Conservation (phyloP, 2,329 filamentous ascomycete genomes). For the Ambrosiella beaveri region DNA sequence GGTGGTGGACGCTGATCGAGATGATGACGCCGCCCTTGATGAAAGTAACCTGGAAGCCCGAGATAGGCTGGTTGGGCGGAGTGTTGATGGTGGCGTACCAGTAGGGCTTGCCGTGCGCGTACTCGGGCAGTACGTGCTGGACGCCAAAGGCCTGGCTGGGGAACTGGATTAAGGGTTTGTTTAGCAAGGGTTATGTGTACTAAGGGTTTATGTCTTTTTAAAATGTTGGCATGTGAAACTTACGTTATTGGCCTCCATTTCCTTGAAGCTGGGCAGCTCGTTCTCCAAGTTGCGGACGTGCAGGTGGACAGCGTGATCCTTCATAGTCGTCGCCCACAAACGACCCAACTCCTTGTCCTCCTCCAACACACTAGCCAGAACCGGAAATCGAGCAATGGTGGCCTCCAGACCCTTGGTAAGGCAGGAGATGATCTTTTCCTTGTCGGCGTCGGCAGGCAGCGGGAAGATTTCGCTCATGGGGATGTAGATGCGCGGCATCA, state of each 20-base stretch:
- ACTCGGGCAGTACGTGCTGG: neutral
- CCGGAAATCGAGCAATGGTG: neutral
- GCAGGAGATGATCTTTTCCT: neutral
- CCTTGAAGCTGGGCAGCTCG: constrained; percentile 1
- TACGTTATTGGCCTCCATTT: constrained; percentile 8
- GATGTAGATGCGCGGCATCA: constrained; percentile 6
- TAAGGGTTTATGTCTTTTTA: neutral
- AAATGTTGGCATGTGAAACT: neutral
- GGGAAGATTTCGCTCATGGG: constrained; percentile 4
- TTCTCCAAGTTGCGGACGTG: neutral
- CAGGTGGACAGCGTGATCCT: neutral
- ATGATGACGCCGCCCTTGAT: constrained; percentile 6
- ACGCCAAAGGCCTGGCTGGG: constrained; percentile 1
- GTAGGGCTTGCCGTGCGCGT: neutral
- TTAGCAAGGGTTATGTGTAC: too few species aligned
- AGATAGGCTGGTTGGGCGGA: neutral
- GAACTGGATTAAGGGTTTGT: neutral
- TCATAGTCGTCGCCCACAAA: neutral
- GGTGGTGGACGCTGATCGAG: neutral
- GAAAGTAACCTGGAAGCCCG: constrained; percentile 6
- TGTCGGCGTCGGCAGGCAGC: neutral
- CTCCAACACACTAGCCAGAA: neutral
- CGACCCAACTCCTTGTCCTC: neutral
- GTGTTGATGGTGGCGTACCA: neutral
- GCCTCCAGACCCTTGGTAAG: constrained; percentile 3